Percentiles rank a stretch among this genome's conserved stretches.
Conservation (phyloP, 2,329 filamentous ascomycete genomes). For the Pseudocercospora cruenta region DNA sequence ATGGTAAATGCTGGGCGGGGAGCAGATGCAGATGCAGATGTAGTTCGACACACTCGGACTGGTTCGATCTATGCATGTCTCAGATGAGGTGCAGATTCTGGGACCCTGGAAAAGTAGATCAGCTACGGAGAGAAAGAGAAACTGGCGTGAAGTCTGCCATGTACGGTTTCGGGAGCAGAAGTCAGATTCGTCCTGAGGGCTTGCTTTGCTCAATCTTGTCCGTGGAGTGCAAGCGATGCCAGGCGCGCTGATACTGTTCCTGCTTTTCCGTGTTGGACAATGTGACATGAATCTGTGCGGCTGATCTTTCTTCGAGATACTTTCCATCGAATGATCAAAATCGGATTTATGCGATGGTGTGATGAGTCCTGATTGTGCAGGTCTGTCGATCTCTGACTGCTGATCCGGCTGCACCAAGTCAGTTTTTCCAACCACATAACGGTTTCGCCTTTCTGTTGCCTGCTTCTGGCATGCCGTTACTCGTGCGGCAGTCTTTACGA, state of each 20-base stretch:
- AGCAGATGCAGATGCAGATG: not conserved
- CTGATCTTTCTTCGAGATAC: not conserved
- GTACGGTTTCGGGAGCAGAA: not conserved
- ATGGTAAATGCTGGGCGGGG: not conserved
- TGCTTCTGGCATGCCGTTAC: not conserved
- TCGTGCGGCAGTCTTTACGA: not conserved
- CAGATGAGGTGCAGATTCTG: not conserved
- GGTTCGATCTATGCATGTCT: conserved; percentile 1
- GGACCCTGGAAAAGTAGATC: not conserved
- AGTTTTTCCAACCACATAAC: not conserved
- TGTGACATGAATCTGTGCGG: not conserved
- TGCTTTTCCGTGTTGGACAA: not conserved
- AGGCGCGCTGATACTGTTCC: not conserved
- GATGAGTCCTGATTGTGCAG: not conserved
- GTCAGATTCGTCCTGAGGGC: too few relatives aligned
- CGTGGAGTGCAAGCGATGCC: not conserved
- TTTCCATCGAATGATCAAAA: not conserved
- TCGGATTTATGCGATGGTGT: not conserved
- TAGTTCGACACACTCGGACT: not conserved
- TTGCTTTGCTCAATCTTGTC: not conserved
- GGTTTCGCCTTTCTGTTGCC: not conserved
- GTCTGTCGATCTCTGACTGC: not conserved
- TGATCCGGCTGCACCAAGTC: not conserved
- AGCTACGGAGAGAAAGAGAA: not conserved
- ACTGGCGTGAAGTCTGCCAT: not conserved